phyloP scores from a whole-genome alignment of 805 yeast species.

The Barnettozyma populi region DNA sequence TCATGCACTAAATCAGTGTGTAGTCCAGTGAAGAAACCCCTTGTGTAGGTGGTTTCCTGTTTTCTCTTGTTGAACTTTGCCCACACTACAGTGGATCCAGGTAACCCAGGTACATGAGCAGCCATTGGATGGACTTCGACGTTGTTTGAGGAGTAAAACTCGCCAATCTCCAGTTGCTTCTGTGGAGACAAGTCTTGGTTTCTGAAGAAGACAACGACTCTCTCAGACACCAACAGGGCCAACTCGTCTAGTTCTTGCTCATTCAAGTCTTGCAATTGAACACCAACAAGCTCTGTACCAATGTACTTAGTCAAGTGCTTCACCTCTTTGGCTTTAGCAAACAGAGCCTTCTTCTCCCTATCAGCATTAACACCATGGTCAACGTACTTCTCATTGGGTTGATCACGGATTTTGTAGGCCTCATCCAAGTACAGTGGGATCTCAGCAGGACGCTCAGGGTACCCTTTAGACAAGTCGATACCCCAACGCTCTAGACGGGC shows the following conservation, averaged over 20 bases:
- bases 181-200: constrained; percentile 42
- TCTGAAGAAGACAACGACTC: constrained; percentile 45
- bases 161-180: constrained; percentile 39
- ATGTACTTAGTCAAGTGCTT: constrained; percentile 38
- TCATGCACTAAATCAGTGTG: constrained; percentile 54
- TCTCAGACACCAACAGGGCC: constrained; percentile 41
- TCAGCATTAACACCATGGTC: constrained; percentile 35
- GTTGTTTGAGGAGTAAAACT: constrained; percentile 38
- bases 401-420: constrained; percentile 31
- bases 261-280: constrained; percentile 36
- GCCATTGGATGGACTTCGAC: constrained; percentile 34
- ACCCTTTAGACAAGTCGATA: constrained; percentile 34
- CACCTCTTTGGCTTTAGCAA: constrained; percentile 36
- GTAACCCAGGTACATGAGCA: constrained; percentile 32
- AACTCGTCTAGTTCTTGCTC: constrained; percentile 42
- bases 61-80: constrained; percentile 26
- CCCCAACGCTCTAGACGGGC: constrained; percentile 15
- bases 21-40: constrained; percentile 24
- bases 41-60: constrained; percentile 23
- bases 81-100: neutral
- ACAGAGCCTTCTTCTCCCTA: constrained; percentile 36
- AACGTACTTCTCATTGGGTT: constrained; percentile 29
- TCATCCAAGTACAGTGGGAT: constrained; percentile 39
- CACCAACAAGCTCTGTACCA: constrained; percentile 45
- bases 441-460: constrained; percentile 32